Evolutionary conservation across 1,284 basidiomycete species (phyloP).

Genomic region (Gomphus bonarii): DNA sequence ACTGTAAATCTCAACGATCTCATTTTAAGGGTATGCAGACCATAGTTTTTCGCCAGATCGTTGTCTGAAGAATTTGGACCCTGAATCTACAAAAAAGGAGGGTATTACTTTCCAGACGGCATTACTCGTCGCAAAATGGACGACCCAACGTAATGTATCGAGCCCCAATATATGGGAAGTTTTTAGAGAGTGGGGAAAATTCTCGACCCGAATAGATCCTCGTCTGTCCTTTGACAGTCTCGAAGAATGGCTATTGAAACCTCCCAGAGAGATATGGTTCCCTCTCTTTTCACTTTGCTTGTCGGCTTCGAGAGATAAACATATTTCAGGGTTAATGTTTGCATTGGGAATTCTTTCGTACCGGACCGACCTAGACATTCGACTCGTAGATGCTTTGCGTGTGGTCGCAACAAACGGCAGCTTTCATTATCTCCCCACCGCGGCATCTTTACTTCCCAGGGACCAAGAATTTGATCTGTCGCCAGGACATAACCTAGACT

Average conservation of each 20-base stretch:
- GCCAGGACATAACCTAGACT: neutral
- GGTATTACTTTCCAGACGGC: neutral
- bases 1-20: neutral
- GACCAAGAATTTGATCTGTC: neutral
- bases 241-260: neutral
- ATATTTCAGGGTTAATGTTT: neutral
- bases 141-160: neutral
- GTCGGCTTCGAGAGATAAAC: neutral
- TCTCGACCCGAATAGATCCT: neutral
- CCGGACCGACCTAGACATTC: neutral
- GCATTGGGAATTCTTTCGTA: conserved; percentile 1
- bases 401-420: neutral
- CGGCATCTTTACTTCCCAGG: neutral
- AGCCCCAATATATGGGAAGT: neutral
- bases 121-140: neutral
- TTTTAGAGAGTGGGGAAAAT: neutral
- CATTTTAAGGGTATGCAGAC: neutral
- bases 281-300: neutral
- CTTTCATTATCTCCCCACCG: neutral
- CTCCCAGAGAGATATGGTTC: neutral
- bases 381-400: neutral
- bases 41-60: neutral
- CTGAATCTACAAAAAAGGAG: neutral
- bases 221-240: neutral
- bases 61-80: neutral